Base-by-base conservation (phyloP, 2,329 filamentous ascomycete species). In the Daldinia sp. region DNA sequence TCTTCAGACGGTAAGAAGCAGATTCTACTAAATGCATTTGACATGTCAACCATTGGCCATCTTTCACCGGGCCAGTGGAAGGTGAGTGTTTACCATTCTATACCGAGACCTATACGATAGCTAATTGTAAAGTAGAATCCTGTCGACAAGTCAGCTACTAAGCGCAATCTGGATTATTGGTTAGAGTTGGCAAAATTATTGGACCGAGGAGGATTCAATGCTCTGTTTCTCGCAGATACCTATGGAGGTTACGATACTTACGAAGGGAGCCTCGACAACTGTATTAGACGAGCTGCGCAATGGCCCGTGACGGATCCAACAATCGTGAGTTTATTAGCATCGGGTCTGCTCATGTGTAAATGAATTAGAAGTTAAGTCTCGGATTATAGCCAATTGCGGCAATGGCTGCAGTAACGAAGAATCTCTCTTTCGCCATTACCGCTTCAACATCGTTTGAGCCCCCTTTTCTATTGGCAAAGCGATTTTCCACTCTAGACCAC, bases 1-100 rank as follows among this genome's bases (percentile, higher is more conserved):
- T 64, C 69, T 29, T 43, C 57, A n/a, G 58, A 66, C 27, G 70
- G 64, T 4, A 84, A 81, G 71, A 85, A 84, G 67, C 79, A 84
- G 23, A 87, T 89, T 11, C 71, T 89, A 4, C 77, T 89, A 47
- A 89, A 89, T 76, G 87, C 86, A 2, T 89, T 89, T 67, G 87
- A 89, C 61, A 89, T 89, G 86, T 86, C 81, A 1, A 88, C 86
- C 0, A 81, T 89, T 4, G 87, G 87, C 2, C 87, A 90, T 71
- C 72, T 90, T 30, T 87, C 85, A 0, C 86, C 87, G 0, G 87
- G 87, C 0, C 87, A 90, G 76, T 90, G 87, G 88, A 89, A 88
- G 77, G 85, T 85, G 50, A 61, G 74, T 62, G 1, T 7, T 17
- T 21, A 19, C 47, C 47, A 13, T 41, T 4, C 17, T 32, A 51